Evolutionary conservation across 1,284 basidiomycete genomes (phyloP).

Genomic region (Crucibulum parvulum): DNA sequence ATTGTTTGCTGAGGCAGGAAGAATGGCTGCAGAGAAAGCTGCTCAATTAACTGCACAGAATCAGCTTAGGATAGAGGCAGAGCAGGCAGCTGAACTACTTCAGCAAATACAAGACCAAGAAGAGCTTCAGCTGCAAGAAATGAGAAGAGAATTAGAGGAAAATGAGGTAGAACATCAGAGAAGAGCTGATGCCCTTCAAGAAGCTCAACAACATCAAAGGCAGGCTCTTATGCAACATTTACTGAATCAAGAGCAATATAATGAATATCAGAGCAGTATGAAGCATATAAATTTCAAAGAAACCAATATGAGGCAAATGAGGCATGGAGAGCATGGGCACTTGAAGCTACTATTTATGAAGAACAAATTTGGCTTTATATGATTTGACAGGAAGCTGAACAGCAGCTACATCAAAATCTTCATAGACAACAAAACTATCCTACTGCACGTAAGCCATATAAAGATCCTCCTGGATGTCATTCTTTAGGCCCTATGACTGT

Average conservation of each 20-base stretch:
- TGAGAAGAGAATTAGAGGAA: no score
- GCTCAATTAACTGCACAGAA: no score
- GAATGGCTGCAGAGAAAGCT: no score
- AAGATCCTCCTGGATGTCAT: slow-evolving; percentile 2
- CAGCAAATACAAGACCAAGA: neutral
- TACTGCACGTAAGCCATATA: slow-evolving; percentile 3
- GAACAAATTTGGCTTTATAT: neutral
- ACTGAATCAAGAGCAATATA: neutral
- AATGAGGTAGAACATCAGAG: no score
- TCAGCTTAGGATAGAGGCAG: no score
- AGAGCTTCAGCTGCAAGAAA: neutral
- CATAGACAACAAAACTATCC: neutral
- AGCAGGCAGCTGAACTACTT: neutral
- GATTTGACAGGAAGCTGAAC: neutral
- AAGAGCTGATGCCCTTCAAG: no score
- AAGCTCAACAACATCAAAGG: no score
- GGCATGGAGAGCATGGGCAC: neutral
- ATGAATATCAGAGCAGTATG: neutral
- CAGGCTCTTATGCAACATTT: neutral
- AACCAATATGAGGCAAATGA: neutral
- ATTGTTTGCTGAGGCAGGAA: no score
- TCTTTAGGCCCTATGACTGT: slow-evolving; percentile 8
- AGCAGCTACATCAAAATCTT: neutral
- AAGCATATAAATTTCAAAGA: neutral
- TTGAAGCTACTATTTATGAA: no score